Base-by-base conservation (phyloP, 2,329 filamentous ascomycete genomes). In the Botrytis deweyae region DNA sequence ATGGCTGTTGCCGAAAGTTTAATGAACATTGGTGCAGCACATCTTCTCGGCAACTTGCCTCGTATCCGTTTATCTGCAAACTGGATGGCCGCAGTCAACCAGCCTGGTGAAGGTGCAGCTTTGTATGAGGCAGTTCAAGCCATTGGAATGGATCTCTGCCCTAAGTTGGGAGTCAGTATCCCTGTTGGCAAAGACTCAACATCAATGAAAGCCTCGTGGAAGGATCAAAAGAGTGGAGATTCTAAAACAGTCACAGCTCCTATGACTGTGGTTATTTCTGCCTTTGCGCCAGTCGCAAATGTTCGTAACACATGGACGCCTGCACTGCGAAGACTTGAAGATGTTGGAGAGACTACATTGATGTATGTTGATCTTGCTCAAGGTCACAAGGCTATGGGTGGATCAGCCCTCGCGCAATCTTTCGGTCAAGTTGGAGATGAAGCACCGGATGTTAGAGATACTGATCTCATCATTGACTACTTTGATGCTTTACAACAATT, bases 151-250 rank as follows among this genome's bases (percentile, higher is more conserved):
- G 92, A 97, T 66, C 86, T 99, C 14, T 99, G 96, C 83, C 94
- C 94, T 2, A 87, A 92, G 78, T 87, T 98, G n/a, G 94, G 93
- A 49, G 90, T 99, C 75, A 94, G 92, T 73, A 98, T 99, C 74
- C 96, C 96, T 6, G 96, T 98, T 14, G 96, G 96, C 72, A 98
- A 99, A 84, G 96, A 99, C 82, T 98, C 95, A 0, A 97, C 97
- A 83, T 98, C 95, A 4, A 98, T 99, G 96, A 98, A 98, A 86
- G 95, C 97, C 80, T 94, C 94, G 73, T 98, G 96, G 96, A 92
- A 90, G 80, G 92, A 95, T 77, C 85, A 86, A 75, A 85, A 88
- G 73, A 88, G 86, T 44, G 88, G 89, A 29, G 87, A 92, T 75
- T 84, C 87, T 22, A 96, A 93, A 84, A 95, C 95, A 77, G 95